Conservation (phyloP, 2,329 filamentous ascomycete species). For the Ophiostoma perfectum region DNA sequence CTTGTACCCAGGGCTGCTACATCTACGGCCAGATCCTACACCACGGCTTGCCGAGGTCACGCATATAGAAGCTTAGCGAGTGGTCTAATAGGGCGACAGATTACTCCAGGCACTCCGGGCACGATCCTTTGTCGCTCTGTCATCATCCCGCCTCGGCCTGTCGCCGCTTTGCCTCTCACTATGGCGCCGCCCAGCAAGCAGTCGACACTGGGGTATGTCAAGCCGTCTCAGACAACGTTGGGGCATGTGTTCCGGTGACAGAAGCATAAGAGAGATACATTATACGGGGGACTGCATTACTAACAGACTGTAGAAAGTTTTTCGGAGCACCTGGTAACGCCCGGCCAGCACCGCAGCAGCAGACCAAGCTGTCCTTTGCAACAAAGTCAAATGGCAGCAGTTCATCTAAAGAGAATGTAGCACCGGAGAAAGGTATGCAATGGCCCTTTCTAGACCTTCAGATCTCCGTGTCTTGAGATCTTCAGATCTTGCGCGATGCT, state of each 20-base stretch:
- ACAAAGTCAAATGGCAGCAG: constrained; percentile 33
- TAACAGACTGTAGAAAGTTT: constrained; percentile 64
- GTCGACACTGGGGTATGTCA: constrained; percentile 83
- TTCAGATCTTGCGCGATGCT: too few relatives aligned
- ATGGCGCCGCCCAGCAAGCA: constrained; percentile 56
- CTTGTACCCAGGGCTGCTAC: constrained; percentile 18
- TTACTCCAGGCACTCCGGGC: neutral
- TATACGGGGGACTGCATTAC: neutral
- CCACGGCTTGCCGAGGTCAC: neutral
- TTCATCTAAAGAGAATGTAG: constrained; percentile 35
- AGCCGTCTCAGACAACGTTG: constrained; percentile 65
- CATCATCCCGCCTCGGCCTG: neutral
- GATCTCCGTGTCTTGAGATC: too few relatives aligned
- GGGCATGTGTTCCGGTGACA: constrained; percentile 49
- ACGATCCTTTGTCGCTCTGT: neutral
- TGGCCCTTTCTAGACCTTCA: too few relatives aligned
- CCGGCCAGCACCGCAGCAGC: constrained; percentile 56
- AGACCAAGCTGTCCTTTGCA: constrained; percentile 73
- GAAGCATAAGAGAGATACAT: neutral
- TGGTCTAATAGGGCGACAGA: neutral
- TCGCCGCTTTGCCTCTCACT: constrained; percentile 29
- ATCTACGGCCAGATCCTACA: neutral
- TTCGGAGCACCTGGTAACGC: constrained; percentile 63
- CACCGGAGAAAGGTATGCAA: constrained; percentile 37
- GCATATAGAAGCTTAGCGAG: neutral